These are phyloP conservation scores for Pouteria campechiana DNA, from an alignment of 179 eudicot species.

Conservation along the genomic window DNA sequence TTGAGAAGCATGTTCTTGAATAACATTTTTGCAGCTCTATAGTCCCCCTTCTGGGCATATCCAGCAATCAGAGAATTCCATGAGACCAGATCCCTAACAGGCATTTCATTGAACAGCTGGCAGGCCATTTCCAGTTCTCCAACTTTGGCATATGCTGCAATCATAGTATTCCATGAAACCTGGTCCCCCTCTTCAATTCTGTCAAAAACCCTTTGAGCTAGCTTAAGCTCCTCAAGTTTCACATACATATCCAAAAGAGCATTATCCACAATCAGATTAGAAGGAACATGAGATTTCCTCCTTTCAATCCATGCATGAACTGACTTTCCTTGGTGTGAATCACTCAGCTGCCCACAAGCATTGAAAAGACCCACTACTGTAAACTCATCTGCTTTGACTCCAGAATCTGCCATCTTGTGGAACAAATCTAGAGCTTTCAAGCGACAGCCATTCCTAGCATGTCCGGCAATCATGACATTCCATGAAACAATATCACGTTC, in stretches of 20 bases:
- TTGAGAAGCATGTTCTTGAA: conserved; percentile 4
- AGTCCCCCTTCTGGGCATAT: conserved; percentile 12
- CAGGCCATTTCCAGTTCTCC: conserved; percentile 11
- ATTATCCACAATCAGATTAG: conserved; percentile 12
- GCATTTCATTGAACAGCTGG: conserved; percentile 7
- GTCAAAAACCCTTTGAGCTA: conserved; percentile 4
- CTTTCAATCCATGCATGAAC: conserved; percentile 13
- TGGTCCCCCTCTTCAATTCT: conserved; percentile 4
- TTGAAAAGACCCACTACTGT: conserved; percentile 11
- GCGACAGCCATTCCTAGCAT: conserved; percentile 7
- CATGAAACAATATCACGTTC: conserved; percentile 9
- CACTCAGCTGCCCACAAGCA: conserved; percentile 7
- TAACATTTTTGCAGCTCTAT: conserved; percentile 1
- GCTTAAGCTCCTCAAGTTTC: conserved; percentile 5
- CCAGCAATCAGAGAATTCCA: conserved; percentile 19
- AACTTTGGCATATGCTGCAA: conserved; percentile 12
- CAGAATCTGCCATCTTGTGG: conserved; percentile 4
- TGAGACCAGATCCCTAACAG: conserved; percentile 12
- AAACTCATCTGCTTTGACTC: conserved; percentile 9
- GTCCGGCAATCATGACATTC: conserved; percentile 9
- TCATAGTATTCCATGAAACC: conserved; percentile 20
- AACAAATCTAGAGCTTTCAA: conserved; percentile 5
- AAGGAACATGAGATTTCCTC: not conserved
- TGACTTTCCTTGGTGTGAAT: conserved; percentile 5
- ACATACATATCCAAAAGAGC: conserved; percentile 16